phyloP scores from a whole-genome alignment of 768 basidiomycete species.

The Trametopsis cervina region DNA sequence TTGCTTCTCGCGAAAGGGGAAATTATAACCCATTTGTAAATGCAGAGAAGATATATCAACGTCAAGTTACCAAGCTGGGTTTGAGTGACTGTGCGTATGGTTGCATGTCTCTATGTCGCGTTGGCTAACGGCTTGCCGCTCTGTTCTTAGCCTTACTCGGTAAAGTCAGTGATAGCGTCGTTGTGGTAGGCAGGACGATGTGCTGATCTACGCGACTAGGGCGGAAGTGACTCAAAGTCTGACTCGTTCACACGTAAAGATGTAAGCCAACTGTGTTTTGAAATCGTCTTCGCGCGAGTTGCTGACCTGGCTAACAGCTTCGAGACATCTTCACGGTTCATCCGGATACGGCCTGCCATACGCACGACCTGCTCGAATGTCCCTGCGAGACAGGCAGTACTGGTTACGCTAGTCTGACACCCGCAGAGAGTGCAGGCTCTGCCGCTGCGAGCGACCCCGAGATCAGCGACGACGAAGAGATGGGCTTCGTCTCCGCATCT shows the following conservation, averaged over 20 bases:
- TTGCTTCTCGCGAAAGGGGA: constrained; percentile 8
- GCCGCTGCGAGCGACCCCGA: constrained; percentile 25
- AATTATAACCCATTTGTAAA: not conserved
- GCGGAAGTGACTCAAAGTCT: constrained; percentile 52
- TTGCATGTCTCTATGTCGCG: constrained; percentile 15
- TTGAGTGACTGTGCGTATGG: constrained; percentile 74
- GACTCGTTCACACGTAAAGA: constrained; percentile 87
- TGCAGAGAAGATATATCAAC: constrained; percentile 84
- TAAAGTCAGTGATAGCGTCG: constrained; percentile 34
- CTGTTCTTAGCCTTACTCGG: constrained; percentile 58
- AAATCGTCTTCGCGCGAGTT: constrained; percentile 5
- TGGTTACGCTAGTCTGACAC: constrained; percentile 2
- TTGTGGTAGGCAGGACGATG: not conserved
- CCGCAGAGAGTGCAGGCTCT: constrained; percentile 8
- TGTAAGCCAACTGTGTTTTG: constrained; percentile 35
- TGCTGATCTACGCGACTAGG: constrained; percentile 20
- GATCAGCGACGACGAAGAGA: constrained; percentile 22
- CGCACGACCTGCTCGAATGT: constrained; percentile 88
- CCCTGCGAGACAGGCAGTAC: constrained; percentile 37
- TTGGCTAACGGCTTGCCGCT: constrained; percentile 5
- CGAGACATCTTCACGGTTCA: constrained; percentile 91
- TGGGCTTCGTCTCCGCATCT: constrained; percentile 61
- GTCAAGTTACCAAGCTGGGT: constrained; percentile 91
- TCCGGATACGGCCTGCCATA: constrained; percentile 73
- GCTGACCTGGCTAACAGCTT: constrained; percentile 43